Conservation (phyloP, 2,329 filamentous ascomycete species). For the Penicillium sp. region DNA sequence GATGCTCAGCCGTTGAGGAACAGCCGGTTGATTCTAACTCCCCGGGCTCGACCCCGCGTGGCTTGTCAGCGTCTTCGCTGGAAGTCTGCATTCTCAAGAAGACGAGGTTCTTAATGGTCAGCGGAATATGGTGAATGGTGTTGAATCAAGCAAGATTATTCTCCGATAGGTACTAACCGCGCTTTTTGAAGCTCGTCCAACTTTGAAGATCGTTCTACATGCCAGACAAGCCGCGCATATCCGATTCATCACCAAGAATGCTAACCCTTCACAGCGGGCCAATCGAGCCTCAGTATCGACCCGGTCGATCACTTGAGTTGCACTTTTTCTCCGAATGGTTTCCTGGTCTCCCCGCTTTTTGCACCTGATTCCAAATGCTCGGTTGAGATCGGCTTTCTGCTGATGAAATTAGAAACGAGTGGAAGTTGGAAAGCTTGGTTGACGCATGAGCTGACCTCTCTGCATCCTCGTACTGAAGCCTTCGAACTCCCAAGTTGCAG, state of each 20-base stretch:
- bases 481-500: no score
- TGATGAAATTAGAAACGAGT: no score
- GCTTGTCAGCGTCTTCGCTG: constrained; percentile 6
- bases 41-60: not conserved
- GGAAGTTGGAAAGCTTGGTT: no score
- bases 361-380: no score
- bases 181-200: not conserved
- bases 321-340: not conserved
- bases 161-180: no score
- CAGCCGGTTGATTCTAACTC: not conserved
- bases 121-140: no score
- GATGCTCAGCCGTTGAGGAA: not conserved
- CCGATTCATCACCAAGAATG: constrained; percentile 14
- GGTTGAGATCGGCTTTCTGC: no score
- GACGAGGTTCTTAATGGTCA: not conserved
- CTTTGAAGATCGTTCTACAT: constrained; percentile 8
- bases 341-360: not conserved
- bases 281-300: not conserved
- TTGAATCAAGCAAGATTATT: no score
- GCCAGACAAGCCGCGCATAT: constrained; percentile 12
- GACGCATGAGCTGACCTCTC: no score
- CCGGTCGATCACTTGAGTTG: not conserved
- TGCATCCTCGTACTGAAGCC: no score
- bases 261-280: not conserved
- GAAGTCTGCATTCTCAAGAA: constrained; percentile 1